Evolutionary conservation across 768 basidiomycete species (phyloP).

Genomic region (Pleurotus tuber-regium): DNA sequence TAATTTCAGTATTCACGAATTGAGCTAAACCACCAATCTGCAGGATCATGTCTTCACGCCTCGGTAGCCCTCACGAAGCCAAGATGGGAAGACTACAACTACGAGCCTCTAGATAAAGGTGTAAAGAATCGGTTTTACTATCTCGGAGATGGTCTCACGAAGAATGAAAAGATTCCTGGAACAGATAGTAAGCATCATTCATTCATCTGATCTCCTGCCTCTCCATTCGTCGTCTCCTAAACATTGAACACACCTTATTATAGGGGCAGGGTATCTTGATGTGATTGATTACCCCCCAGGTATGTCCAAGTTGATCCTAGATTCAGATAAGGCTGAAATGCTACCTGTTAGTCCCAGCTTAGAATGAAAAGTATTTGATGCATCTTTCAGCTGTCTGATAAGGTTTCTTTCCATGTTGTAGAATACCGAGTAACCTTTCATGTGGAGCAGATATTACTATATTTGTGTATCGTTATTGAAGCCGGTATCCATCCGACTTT

Average conservation of each 20-base stretch:
- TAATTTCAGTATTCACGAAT: not conserved
- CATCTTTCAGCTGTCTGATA: too few relatives aligned
- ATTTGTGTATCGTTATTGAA: too few relatives aligned
- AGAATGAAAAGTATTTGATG: too few relatives aligned
- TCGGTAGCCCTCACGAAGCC: slow-evolving; percentile 46
- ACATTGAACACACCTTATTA: not conserved
- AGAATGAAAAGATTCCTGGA: slow-evolving; percentile 41
- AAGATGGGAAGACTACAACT: slow-evolving; percentile 65
- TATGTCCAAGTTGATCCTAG: too few relatives aligned
- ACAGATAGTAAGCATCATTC: slow-evolving; percentile 38
- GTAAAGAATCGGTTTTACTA: slow-evolving; percentile 51
- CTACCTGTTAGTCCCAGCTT: too few relatives aligned
- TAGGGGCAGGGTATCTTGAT: slow-evolving; percentile 5
- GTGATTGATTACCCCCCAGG: not conserved
- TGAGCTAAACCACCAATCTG: not conserved
- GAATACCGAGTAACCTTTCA: too few relatives aligned
- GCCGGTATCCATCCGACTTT: too few relatives aligned
- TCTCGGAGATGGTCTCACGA: slow-evolving; percentile 60
- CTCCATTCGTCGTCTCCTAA: not conserved
- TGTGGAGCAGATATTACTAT: too few relatives aligned
- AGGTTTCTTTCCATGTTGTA: too few relatives aligned
- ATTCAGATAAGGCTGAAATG: too few relatives aligned
- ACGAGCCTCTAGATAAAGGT: slow-evolving; percentile 39
- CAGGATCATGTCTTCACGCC: slow-evolving; percentile 54
- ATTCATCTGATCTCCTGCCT: not conserved